Conservation (phyloP, 2,329 filamentous ascomycete genomes). For the Dactylellina parvicollis region DNA sequence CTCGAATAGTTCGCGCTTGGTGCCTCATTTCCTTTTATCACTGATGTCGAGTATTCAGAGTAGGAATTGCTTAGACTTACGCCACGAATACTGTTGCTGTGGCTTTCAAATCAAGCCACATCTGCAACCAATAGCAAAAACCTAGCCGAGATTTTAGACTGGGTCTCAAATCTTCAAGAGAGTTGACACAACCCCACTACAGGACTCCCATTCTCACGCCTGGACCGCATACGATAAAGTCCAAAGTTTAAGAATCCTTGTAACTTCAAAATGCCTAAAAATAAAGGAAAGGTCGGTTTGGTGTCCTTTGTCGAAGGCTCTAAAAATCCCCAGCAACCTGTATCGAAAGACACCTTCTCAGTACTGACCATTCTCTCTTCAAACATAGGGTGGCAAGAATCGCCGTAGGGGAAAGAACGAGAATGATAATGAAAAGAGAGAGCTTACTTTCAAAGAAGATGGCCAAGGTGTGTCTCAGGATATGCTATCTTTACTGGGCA, state of each 20-base stretch:
- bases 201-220: neutral
- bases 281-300: constrained; percentile 91
- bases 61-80: no score
- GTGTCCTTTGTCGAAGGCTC: constrained; percentile 51
- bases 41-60: no score
- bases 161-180: neutral
- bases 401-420: constrained; percentile 98
- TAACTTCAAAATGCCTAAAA: constrained; percentile 81
- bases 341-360: neutral
- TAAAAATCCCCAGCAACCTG: constrained; percentile 44
- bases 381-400: constrained; percentile 92
- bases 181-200: constrained; percentile 2
- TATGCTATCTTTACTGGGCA: neutral
- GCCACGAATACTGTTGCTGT: no score
- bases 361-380: neutral
- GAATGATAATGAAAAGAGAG: constrained; percentile 98
- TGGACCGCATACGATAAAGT: neutral
- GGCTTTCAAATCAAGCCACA: neutral
- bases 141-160: no score
- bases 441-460: constrained; percentile 98
- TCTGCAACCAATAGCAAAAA: no score
- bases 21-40: no score
- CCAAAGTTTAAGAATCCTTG: neutral
- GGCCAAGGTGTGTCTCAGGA: constrained; percentile 73
- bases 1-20: no score